Conservation (phyloP, 805 yeast species). For the Starmerella floris region DNA sequence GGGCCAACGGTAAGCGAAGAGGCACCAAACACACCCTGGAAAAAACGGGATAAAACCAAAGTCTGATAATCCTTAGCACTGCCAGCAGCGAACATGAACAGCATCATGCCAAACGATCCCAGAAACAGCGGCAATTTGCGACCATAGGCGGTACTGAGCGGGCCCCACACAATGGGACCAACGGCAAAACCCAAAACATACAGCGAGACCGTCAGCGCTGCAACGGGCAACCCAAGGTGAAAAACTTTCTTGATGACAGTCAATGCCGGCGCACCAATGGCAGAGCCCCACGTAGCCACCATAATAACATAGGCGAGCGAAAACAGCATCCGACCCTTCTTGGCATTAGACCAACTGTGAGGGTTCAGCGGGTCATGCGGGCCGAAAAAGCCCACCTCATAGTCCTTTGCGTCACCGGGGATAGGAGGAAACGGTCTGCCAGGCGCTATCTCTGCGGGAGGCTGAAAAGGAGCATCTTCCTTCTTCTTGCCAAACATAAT, state of each 20-base stretch:
- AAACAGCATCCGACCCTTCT: slow-evolving; percentile 35
- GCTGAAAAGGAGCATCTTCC: neutral
- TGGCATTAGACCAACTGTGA: slow-evolving; percentile 51
- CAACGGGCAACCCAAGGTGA: slow-evolving; percentile 54
- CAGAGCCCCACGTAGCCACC: slow-evolving; percentile 60
- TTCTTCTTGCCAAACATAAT: neutral
- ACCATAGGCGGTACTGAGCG: slow-evolving; percentile 66
- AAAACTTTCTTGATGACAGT: slow-evolving; percentile 37
- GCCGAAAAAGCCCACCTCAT: slow-evolving; percentile 63
- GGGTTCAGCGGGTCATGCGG: slow-evolving; percentile 71
- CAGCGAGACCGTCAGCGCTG: slow-evolving; percentile 60
- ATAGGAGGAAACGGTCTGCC: slow-evolving; percentile 8
- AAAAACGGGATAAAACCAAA: slow-evolving; percentile 54
- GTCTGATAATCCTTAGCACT: slow-evolving; percentile 70
- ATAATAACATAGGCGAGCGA: slow-evolving; percentile 40
- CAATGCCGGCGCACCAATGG: slow-evolving; percentile 60
- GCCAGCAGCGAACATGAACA: slow-evolving; percentile 62
- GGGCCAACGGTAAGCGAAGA: slow-evolving; percentile 76
- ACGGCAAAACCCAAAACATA: slow-evolving; percentile 89
- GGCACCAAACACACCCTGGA: slow-evolving; percentile 74
- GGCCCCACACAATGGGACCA: slow-evolving; percentile 88
- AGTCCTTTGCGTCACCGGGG: slow-evolving; percentile 25
- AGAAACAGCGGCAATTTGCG: slow-evolving; percentile 48
- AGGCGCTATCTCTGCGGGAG: slow-evolving; percentile 6
- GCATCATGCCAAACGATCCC: slow-evolving; percentile 42